Conservation (phyloP, 257 asterid species). For the Ilex aquifolium region DNA sequence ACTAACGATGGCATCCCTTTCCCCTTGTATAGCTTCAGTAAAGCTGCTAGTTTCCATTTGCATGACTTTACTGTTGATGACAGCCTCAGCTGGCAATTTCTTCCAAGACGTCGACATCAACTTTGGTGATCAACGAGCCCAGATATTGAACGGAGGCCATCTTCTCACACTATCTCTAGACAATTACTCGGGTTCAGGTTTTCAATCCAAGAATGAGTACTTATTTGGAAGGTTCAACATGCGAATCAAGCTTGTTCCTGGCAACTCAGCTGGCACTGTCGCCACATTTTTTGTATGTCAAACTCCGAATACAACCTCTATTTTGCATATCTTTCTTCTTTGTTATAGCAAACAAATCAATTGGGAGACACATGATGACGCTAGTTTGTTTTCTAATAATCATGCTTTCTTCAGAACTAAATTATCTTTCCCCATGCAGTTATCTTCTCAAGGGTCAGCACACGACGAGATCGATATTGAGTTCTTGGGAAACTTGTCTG, state of each 20-base stretch:
- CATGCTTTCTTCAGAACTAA: too few species aligned
- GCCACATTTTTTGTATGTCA: too few species aligned
- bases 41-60: not conserved
- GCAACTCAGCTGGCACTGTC: too few species aligned
- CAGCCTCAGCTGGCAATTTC: conserved; percentile 39
- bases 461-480: conserved; percentile 47
- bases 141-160: conserved; percentile 38
- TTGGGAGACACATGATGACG: too few species aligned
- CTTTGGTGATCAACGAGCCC: conserved; percentile 47
- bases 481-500: conserved; percentile 29
- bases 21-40: not conserved
- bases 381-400: too few species aligned
- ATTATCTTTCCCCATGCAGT: conserved; percentile 13
- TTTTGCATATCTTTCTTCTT: too few species aligned
- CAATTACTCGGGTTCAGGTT: conserved; percentile 46
- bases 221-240: too few species aligned
- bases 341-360: too few species aligned
- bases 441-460: conserved; percentile 30
- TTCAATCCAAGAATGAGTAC: too few species aligned
- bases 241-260: too few species aligned
- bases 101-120: conserved; percentile 25
- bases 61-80: conserved; percentile 1
- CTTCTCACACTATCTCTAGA: conserved; percentile 45
- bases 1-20: not conserved
- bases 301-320: too few species aligned